These are phyloP conservation scores for Rubia peregrina DNA, from an alignment of 305 asterid genomes.

Conservation along the genomic window DNA sequence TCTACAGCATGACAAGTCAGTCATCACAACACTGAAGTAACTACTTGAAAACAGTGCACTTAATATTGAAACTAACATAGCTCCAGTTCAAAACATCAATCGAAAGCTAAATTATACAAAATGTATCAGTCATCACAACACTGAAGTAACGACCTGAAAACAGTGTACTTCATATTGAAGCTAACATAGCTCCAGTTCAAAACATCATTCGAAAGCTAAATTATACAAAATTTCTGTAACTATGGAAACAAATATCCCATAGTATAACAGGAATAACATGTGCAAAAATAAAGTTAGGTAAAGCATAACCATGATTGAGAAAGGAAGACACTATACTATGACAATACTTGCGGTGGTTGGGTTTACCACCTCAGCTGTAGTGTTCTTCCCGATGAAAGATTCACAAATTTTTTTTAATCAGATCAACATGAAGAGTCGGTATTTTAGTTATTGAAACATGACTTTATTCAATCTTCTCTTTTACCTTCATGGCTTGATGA, in stretches of 20 bases:
- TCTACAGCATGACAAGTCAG: not conserved
- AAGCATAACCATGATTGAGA: not conserved
- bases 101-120: not conserved
- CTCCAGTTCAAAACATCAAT: not conserved
- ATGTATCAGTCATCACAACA: not conserved
- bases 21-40: not conserved
- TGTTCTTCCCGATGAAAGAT: too few species aligned
- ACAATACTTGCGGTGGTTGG: too few species aligned
- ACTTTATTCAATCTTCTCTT: too few species aligned
- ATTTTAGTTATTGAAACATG: too few species aligned
- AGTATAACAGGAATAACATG: not conserved
- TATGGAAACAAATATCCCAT: not conserved
- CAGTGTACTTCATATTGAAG: not conserved
- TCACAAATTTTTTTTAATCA: too few species aligned
- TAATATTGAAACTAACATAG: not conserved
- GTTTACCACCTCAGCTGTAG: too few species aligned
- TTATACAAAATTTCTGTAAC: not conserved
- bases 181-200: not conserved
- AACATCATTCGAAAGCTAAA: not conserved
- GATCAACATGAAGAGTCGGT: too few species aligned
- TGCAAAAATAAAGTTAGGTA: not conserved
- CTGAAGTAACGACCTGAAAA: not conserved
- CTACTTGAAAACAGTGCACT: not conserved
- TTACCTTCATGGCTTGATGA: too few species aligned
- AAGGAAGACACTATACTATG: too few species aligned